phyloP scores from a whole-genome alignment of 768 basidiomycete genomes.

The Mycena floridula region DNA sequence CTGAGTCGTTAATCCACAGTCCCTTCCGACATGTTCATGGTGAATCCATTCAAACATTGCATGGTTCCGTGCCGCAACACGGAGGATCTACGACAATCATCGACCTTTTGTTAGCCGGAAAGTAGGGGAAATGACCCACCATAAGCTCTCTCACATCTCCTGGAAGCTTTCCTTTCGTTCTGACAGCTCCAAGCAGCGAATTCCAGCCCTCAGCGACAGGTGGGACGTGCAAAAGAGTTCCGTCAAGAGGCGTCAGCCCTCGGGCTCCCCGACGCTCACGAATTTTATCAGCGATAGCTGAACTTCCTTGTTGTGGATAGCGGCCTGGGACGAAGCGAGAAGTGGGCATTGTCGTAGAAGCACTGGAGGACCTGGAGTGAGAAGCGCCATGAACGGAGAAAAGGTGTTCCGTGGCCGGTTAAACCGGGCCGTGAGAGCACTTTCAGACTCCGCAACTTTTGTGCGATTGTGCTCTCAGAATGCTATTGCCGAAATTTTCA shows the following conservation, averaged over 20 bases:
- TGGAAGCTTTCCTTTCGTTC: conserved; percentile 39
- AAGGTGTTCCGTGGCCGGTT: no score
- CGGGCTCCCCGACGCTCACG: conserved; percentile 40
- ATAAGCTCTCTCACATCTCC: conserved; percentile 46
- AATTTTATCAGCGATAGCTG: conserved; percentile 41
- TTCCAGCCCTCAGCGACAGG: conserved; percentile 46
- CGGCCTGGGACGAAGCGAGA: conserved; percentile 41
- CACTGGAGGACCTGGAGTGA: no score
- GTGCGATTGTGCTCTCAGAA: no score
- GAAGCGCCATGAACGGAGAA: no score
- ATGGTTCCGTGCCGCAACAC: conserved; percentile 43
- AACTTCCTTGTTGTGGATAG: conserved; percentile 35
- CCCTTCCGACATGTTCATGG: conserved; percentile 44
- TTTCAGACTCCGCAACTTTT: no score
- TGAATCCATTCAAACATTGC: conserved; percentile 54
- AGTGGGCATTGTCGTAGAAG: no score
- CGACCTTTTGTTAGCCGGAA: neutral
- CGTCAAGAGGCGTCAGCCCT: conserved; percentile 45
- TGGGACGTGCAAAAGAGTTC: conserved; percentile 41
- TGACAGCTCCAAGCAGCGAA: conserved; percentile 40
- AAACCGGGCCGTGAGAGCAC: no score
- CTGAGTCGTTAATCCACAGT: conserved; percentile 42
- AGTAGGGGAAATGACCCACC: conserved; percentile 21
- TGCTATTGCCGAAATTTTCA: no score
- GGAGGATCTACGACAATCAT: conserved; percentile 31